phyloP scores from a whole-genome alignment of 345 rosid genomes.

The Aegle marmelos region DNA sequence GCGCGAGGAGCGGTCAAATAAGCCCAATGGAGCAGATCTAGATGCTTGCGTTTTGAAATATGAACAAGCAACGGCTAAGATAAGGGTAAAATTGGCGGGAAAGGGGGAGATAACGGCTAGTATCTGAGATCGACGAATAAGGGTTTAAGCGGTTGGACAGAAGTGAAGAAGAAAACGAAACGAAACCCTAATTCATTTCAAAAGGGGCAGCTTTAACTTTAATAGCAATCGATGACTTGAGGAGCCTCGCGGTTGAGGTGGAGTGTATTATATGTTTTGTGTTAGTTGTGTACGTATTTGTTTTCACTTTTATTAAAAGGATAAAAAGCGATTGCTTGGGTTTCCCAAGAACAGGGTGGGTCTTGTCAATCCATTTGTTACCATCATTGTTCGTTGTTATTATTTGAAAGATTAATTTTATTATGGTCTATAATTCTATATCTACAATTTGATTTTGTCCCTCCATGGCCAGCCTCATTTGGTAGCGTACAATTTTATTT shows the following conservation, averaged over 20 bases:
- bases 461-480: neutral
- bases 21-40: slow-evolving; percentile 32
- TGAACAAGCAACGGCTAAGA: slow-evolving; percentile 22
- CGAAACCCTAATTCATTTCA: slow-evolving; percentile 55
- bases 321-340: slow-evolving; percentile 25
- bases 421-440: neutral
- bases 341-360: slow-evolving; percentile 30
- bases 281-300: no score
- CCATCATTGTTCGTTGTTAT: neutral
- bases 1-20: slow-evolving; percentile 4
- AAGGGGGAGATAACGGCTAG: slow-evolving; percentile 45
- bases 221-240: no score
- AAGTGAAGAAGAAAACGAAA: slow-evolving; percentile 16
- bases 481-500: slow-evolving; percentile 10
- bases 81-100: slow-evolving; percentile 66
- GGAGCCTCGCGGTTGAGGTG: no score
- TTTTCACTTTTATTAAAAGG: neutral
- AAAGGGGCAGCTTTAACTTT: slow-evolving; percentile 4
- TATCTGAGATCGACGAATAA: slow-evolving; percentile 31
- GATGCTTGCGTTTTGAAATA: slow-evolving; percentile 43
- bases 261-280: no score
- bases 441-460: slow-evolving; percentile 7
- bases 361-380: neutral
- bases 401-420: slow-evolving; percentile 6
- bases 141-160: slow-evolving; percentile 15